phyloP scores from a whole-genome alignment of 2,329 filamentous ascomycete genomes.

The Lecanosticta acicola region DNA sequence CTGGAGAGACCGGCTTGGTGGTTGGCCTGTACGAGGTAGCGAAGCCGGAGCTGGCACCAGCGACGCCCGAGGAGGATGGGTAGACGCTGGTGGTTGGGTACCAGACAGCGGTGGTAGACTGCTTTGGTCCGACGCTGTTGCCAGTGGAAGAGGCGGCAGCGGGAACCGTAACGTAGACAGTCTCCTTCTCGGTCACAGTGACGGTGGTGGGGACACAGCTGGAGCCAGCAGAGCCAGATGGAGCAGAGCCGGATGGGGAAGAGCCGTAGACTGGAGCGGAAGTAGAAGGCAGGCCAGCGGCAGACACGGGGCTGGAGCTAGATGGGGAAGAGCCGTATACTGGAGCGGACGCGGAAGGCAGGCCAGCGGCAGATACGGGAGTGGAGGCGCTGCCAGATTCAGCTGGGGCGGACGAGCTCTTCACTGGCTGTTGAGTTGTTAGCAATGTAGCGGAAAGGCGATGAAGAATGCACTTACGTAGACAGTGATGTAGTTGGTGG shows the following conservation, averaged over 20 bases:
- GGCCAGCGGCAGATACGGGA: neutral
- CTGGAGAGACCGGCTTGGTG: constrained; percentile 6
- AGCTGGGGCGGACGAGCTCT: constrained; percentile 9
- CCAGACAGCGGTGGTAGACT: constrained; percentile 20
- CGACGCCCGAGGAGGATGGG: constrained; percentile 9
- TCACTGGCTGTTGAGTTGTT: no score
- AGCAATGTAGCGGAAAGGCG: no score
- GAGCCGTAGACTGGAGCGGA: constrained; percentile 8
- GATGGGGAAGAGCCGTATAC: constrained; percentile 7
- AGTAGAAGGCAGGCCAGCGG: neutral
- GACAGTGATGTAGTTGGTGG: constrained; percentile 33
- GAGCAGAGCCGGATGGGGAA: constrained; percentile 7
- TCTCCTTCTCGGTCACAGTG: constrained; percentile 33
- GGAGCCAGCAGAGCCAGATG: neutral
- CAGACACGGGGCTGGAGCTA: constrained; percentile 6
- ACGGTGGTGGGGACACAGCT: constrained; percentile 24
- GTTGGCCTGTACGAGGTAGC: constrained; percentile 13
- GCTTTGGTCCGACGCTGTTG: constrained; percentile 19
- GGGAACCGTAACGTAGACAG: constrained; percentile 26
- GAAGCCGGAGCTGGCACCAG: constrained; percentile 12
- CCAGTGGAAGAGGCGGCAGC: constrained; percentile 8
- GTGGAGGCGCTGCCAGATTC: constrained; percentile 8
- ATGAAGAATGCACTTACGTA: no score
- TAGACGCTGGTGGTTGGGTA: constrained; percentile 15
- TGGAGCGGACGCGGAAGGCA: neutral